Conservation (phyloP, 192 early-diverging fungal genomes). For the Podila verticillata region DNA sequence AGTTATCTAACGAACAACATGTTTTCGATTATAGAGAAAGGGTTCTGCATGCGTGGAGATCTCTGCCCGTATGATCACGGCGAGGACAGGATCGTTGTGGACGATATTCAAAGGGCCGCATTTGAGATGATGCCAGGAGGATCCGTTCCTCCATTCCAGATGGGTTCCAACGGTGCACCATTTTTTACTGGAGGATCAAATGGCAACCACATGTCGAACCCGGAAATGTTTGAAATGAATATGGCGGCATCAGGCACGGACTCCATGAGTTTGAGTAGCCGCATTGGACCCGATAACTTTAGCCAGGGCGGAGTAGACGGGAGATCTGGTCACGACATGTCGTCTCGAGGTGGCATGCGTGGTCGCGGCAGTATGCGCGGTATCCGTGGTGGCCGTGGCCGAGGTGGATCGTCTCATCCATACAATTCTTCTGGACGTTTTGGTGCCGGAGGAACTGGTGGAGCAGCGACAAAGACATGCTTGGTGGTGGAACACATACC, state of each 20-base stretch:
- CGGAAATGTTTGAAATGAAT: slow-evolving; percentile 66
- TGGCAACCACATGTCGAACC: slow-evolving; percentile 26
- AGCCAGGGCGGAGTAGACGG: slow-evolving; percentile 27
- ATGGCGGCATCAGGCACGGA: slow-evolving; percentile 43
- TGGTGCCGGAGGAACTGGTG: slow-evolving; percentile 47
- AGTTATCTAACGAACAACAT: not conserved
- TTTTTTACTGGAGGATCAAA: slow-evolving; percentile 53
- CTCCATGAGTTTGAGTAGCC: not conserved
- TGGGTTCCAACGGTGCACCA: slow-evolving; percentile 45
- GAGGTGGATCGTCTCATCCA: slow-evolving; percentile 50
- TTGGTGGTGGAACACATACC: slow-evolving; percentile 85
- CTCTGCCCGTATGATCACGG: slow-evolving; percentile 83
- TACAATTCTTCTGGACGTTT: slow-evolving; percentile 38
- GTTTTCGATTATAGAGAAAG: slow-evolving; percentile 65
- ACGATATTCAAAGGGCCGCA: slow-evolving; percentile 54
- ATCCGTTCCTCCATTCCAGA: slow-evolving; percentile 45
- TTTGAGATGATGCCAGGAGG: slow-evolving; percentile 52
- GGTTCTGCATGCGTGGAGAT: slow-evolving; percentile 84
- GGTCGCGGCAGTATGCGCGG: slow-evolving; percentile 53
- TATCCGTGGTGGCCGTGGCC: slow-evolving; percentile 55
- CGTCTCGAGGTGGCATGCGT: slow-evolving; percentile 21
- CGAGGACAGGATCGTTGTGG: slow-evolving; percentile 72
- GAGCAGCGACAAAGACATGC: slow-evolving; percentile 54
- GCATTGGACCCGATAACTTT: slow-evolving; percentile 9
- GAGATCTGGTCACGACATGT: slow-evolving; percentile 16